phyloP scores from a whole-genome alignment of 768 basidiomycete species.

The Serendipita sp. region DNA sequence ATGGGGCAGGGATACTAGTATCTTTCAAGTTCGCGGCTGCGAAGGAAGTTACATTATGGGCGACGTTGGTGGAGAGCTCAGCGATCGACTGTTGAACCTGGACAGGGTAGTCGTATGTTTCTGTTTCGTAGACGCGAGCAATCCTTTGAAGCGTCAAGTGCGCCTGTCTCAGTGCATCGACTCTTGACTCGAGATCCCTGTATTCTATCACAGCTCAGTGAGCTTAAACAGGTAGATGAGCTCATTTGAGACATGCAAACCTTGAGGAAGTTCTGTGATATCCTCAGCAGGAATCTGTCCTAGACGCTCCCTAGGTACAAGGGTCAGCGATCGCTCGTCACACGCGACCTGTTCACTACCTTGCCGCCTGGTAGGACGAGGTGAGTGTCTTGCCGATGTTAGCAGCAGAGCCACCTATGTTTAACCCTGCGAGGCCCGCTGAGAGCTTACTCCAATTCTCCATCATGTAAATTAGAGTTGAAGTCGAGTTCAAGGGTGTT shows the following conservation, averaged over 20 bases:
- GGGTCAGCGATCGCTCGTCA: not conserved
- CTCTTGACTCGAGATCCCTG: conserved; percentile 85
- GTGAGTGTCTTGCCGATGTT: conserved; percentile 49
- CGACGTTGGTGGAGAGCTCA: conserved; percentile 54
- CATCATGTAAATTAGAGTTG: conserved; percentile 17
- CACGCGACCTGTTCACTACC: conserved; percentile 11
- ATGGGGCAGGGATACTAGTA: conserved; percentile 66
- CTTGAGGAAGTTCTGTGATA: conserved; percentile 86
- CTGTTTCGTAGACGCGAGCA: conserved; percentile 73
- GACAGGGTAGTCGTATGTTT: conserved; percentile 62
- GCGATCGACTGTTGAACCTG: conserved; percentile 71
- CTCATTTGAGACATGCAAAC: conserved; percentile 22
- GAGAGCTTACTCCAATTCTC: conserved; percentile 52
- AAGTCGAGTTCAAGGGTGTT: not conserved
- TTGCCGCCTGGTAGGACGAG: conserved; percentile 70
- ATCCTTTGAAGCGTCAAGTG: conserved; percentile 69
- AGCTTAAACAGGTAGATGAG: not conserved
- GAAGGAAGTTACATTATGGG: conserved; percentile 62
- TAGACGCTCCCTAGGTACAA: conserved; percentile 46
- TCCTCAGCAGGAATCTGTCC: conserved; percentile 83
- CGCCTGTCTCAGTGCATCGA: conserved; percentile 74
- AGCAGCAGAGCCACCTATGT: conserved; percentile 56
- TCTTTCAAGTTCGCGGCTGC: conserved; percentile 80
- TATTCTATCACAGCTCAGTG: conserved; percentile 44
- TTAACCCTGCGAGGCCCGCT: conserved; percentile 25